phyloP scores from a whole-genome alignment of 2,329 filamentous ascomycete genomes.

The Ascochyta lentis region DNA sequence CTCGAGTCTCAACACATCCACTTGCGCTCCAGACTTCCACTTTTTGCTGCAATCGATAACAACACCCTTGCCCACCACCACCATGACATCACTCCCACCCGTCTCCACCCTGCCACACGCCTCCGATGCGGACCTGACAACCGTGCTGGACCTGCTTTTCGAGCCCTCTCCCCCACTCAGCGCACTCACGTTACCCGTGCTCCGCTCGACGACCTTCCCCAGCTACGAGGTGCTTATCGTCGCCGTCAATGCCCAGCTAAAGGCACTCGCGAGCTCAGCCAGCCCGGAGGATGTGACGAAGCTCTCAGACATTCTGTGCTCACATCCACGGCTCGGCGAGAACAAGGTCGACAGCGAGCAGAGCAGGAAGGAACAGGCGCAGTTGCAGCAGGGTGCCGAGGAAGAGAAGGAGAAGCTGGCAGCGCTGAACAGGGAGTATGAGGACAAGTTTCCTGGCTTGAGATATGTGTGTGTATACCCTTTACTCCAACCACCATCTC shows the following conservation, averaged over 20 bases:
- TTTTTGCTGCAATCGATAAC: constrained; percentile 11
- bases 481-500: background rate
- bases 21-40: background rate
- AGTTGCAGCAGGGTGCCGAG: constrained; percentile 62
- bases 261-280: constrained; percentile 40
- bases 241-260: constrained; percentile 68
- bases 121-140: constrained; percentile 61
- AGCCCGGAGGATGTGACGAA: constrained; percentile 59
- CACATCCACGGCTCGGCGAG: constrained; percentile 83
- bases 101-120: constrained; percentile 64
- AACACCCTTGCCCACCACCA: constrained; percentile 1
- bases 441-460: constrained; percentile 79
- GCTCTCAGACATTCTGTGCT: constrained; percentile 75
- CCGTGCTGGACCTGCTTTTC: constrained; percentile 79
- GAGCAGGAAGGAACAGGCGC: constrained; percentile 81
- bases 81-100: constrained; percentile 60
- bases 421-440: constrained; percentile 77
- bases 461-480: constrained; percentile 71
- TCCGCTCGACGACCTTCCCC: constrained; percentile 66
- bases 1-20: constrained; percentile 10
- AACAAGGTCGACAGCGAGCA: constrained; percentile 82
- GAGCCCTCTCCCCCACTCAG: constrained; percentile 81
- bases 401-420: constrained; percentile 66
- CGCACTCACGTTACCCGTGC: constrained; percentile 70
- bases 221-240: constrained; percentile 75